Evolutionary conservation across 306 rosid species (phyloP), one percentile per base, ranked within the genome.

Genomic region (Delonix regia): DNA sequence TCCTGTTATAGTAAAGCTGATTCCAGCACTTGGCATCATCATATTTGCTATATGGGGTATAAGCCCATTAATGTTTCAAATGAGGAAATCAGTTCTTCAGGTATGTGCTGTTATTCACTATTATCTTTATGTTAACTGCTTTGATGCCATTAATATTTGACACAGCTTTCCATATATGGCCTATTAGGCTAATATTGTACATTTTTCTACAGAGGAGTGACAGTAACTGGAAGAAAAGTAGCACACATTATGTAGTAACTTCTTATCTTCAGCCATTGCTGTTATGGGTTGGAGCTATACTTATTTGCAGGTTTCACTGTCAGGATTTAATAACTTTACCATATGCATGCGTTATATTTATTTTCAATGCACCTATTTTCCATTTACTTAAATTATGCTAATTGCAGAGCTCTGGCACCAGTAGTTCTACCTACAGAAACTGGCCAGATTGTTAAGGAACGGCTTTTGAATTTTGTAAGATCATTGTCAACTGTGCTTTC

Each of bases 401-500:
- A 71, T 80, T 88, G 80, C 90, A 94, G 98, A 78, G 88, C 94
- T 71, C 62, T 94, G 82, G 97, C 92, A 62, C 94, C 97, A 70
- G 78, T 92, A 59, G 75, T 90, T 85, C 87, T 88, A 81, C 90
- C 91, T 36, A 88, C 97, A 74, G 91, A 86, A 86, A 69, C 89
- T 83, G 74, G 93, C 83, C 94, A 89, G 83, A 81, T 83, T 84
- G 92, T 94, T 79, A 94, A 94, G 89, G 90, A 88, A 63, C 88
- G 98, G 42, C 86, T 92, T 69, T 62, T 94, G 88, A 81, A 86
- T 81, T 94, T 94, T 82, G 86, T 90, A 47, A 89, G 90, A 89
- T 92, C 98, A 12, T 83, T 94, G 85, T 92, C 98, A 5, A 90
- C 95, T 45, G 97, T 94, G 61, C 82, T 94, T 80, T 88, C 98